phyloP scores from a whole-genome alignment of 257 asterid species.

The Solanum ossicruentum region DNA sequence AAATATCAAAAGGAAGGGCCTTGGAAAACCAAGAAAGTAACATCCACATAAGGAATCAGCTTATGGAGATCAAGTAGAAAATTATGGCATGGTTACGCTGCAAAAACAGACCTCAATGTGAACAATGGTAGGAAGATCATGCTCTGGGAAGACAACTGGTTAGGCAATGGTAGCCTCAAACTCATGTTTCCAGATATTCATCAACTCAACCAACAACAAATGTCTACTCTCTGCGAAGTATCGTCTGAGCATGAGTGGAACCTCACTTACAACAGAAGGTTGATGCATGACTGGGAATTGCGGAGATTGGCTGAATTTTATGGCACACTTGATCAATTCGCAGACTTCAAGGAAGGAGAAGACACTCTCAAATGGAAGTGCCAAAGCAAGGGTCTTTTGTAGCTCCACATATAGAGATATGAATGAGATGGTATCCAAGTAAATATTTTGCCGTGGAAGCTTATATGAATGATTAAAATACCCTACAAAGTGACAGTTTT shows the following conservation, averaged over 20 bases:
- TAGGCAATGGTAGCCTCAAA: neutral
- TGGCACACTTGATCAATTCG: neutral
- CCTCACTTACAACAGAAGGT: neutral
- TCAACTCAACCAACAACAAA: neutral
- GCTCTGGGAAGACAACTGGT: neutral
- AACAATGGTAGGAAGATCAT: neutral
- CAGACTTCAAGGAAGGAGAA: neutral
- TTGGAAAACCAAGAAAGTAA: neutral
- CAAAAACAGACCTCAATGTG: neutral
- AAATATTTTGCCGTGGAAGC: neutral
- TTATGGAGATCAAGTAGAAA: neutral
- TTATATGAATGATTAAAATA: neutral
- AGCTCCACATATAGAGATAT: neutral
- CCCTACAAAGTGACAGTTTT: neutral
- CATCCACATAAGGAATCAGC: neutral
- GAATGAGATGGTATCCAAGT: neutral
- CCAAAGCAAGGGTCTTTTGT: neutral
- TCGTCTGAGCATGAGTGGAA: neutral
- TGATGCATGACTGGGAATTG: neutral
- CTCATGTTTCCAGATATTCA: neutral
- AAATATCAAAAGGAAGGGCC: neutral
- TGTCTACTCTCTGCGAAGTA: neutral
- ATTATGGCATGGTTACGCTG: neutral
- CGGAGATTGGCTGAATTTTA: neutral
- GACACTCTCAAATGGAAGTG: neutral